A percentile compares a stretch with the other conserved stretches of the same genome.
Conservation (phyloP, 768 basidiomycete genomes). For the Trametes sanguinea region DNA sequence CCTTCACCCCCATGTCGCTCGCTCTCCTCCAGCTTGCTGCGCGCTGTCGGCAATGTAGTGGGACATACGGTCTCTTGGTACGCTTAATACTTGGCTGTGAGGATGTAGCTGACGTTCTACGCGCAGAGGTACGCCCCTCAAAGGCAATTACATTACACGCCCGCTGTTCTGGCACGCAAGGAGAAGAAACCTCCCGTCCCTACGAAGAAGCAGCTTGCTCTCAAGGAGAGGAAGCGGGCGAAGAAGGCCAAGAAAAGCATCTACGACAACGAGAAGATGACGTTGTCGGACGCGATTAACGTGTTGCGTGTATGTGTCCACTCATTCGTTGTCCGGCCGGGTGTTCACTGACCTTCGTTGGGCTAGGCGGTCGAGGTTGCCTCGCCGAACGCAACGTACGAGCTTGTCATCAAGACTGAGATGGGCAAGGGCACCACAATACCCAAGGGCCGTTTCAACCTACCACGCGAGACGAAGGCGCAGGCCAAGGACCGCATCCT, state of each 20-base stretch:
- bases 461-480: constrained; percentile 79
- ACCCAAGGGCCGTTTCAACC: constrained; percentile 85
- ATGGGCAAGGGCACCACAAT: constrained; percentile 78
- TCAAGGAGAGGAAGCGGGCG: constrained; percentile 62
- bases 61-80: constrained; percentile 6
- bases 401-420: constrained; percentile 78
- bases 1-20: constrained; percentile 17
- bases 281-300: constrained; percentile 63
- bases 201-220: constrained; percentile 65
- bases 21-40: constrained; percentile 14
- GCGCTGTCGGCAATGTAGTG: constrained; percentile 22
- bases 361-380: constrained; percentile 83
- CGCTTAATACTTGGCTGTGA: neutral
- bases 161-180: constrained; percentile 48
- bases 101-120: neutral
- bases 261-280: constrained; percentile 66
- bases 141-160: constrained; percentile 57
- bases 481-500: constrained; percentile 75
- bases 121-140: constrained; percentile 16
- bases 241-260: constrained; percentile 54
- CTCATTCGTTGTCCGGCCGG: neutral
- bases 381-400: constrained; percentile 73
- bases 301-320: constrained; percentile 62
- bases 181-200: constrained; percentile 53
- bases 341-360: neutral